These are phyloP conservation scores for Neocallimastix lanati DNA, from an alignment of 192 early-diverging fungal genomes.

Conservation along the genomic window DNA sequence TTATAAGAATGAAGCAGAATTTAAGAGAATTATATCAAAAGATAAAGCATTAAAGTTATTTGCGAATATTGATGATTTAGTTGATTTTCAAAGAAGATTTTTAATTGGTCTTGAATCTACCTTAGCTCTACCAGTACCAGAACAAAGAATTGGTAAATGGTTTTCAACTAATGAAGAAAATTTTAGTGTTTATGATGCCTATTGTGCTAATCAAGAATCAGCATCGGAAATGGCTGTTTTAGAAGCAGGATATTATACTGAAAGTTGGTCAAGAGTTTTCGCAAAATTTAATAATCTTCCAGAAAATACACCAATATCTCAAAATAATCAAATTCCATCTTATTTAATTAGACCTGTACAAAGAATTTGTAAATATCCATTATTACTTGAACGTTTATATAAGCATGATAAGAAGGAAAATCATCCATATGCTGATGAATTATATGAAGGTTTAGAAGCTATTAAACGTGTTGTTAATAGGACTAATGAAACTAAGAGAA, in stretches of 20 bases:
- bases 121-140: slow-evolving; percentile 40
- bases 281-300: not conserved
- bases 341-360: slow-evolving; percentile 50
- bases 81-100: slow-evolving; percentile 92
- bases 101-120: slow-evolving; percentile 70
- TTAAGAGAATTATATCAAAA: slow-evolving; percentile 51
- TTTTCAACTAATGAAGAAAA: slow-evolving; percentile 29
- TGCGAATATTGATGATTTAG: slow-evolving; percentile 77
- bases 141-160: slow-evolving; percentile 67
- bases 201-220: slow-evolving; percentile 75
- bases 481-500: slow-evolving; percentile 80
- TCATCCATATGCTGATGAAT: slow-evolving; percentile 22
- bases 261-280: not conserved
- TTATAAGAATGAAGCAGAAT: slow-evolving; percentile 51
- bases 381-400: slow-evolving; percentile 39
- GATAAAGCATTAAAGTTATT: slow-evolving; percentile 72
- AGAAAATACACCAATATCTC: not conserved
- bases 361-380: slow-evolving; percentile 92
- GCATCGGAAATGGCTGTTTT: slow-evolving; percentile 51
- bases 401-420: not conserved
- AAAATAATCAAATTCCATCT: not conserved
- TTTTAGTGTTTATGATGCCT: slow-evolving; percentile 65
- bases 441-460: slow-evolving; percentile 47
- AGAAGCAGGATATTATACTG: slow-evolving; percentile 26
- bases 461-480: slow-evolving; percentile 72